Conservation (phyloP, 257 asterid genomes). For the Misopates orontium region DNA sequence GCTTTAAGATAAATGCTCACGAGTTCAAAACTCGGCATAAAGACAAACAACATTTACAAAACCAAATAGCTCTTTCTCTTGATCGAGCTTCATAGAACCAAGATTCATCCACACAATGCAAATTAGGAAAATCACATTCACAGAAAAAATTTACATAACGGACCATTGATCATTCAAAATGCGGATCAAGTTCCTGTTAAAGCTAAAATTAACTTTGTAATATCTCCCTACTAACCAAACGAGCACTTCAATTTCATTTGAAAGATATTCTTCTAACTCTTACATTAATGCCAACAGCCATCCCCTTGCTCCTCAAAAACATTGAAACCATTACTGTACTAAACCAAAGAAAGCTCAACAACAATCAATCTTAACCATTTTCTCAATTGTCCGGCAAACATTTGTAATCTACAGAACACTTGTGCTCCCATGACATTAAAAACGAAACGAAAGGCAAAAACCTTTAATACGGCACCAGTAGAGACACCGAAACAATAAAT, state of each 20-base stretch:
- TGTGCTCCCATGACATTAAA: neutral
- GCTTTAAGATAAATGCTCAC: too few species aligned
- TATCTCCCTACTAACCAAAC: neutral
- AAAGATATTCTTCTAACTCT: neutral
- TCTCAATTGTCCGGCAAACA: neutral
- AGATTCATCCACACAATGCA: too few species aligned
- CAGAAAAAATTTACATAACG: too few species aligned
- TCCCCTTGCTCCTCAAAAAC: neutral
- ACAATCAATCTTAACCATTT: neutral
- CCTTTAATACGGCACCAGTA: neutral
- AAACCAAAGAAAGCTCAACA: neutral
- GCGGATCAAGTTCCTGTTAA: too few species aligned
- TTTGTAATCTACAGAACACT: neutral
- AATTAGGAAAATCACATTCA: too few species aligned
- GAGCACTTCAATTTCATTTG: neutral
- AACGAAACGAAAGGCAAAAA: neutral
- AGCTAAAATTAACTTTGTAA: neutral
- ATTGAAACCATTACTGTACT: neutral
- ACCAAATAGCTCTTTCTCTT: too few species aligned
- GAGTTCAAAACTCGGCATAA: too few species aligned
- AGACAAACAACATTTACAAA: too few species aligned
- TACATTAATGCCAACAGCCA: neutral
- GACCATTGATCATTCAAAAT: too few species aligned
- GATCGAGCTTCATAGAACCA: too few species aligned
- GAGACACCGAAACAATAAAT: neutral